Evolutionary conservation across 139 green algal genomes (phyloP).

Genomic region (Diplosphaera chodatii): DNA sequence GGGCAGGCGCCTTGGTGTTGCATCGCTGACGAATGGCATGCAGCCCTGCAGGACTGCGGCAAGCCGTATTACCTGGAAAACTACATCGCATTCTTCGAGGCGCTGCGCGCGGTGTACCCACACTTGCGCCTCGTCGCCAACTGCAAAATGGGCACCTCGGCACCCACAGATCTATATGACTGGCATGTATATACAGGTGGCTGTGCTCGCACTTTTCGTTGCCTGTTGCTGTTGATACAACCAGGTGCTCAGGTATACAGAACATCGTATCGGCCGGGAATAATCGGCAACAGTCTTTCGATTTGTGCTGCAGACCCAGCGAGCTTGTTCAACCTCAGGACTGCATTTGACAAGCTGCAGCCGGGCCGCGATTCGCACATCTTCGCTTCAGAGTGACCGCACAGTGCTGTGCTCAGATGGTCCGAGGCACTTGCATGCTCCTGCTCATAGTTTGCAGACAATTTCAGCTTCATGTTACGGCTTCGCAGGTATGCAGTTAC

Average conservation of each 20-base stretch:
- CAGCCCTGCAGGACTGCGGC: slow-evolving; percentile 46
- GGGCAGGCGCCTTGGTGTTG: too few species aligned
- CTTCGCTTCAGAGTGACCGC: slow-evolving; percentile 39
- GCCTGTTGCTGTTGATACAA: too few species aligned
- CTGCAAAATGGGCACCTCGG: slow-evolving; percentile 44
- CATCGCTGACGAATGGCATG: too few species aligned
- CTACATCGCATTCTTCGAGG: slow-evolving; percentile 41
- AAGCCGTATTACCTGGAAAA: slow-evolving; percentile 35
- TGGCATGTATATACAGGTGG: slow-evolving; percentile 47
- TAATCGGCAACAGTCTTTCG: too few species aligned
- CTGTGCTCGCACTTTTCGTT: too few species aligned
- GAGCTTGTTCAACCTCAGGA: slow-evolving; percentile 6
- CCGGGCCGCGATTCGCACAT: slow-evolving; percentile 1
- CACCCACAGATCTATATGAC: slow-evolving; percentile 38
- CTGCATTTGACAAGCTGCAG: slow-evolving; percentile 11
- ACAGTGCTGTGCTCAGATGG: too few species aligned
- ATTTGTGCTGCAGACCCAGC: not conserved
- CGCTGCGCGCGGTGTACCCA: slow-evolving; percentile 35
- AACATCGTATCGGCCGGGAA: too few species aligned
- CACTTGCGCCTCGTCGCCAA: slow-evolving; percentile 47
- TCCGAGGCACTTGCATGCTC: too few species aligned
- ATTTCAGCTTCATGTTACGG: too few species aligned
- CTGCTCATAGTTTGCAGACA: too few species aligned
- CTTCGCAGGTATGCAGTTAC: slow-evolving; percentile 34
- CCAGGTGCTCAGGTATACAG: too few species aligned